Evolutionary conservation across 441 rosid species (phyloP).

Genomic region (Gossypium schwendimanii): DNA sequence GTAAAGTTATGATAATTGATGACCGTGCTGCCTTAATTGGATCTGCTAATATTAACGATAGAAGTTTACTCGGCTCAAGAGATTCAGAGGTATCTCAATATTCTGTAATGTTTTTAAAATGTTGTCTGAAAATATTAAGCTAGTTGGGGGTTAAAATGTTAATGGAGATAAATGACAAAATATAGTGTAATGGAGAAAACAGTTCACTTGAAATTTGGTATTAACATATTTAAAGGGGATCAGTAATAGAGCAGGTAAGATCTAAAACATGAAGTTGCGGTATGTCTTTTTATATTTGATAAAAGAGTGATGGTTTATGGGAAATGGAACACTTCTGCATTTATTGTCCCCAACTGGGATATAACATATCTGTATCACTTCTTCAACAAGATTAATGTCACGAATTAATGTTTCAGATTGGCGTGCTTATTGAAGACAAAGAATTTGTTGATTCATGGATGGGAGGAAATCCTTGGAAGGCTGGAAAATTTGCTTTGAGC

Average conservation of each 20-base stretch:
- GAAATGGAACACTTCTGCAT: too few relatives aligned
- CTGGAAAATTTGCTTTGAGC: constrained; percentile 75
- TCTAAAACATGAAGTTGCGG: neutral
- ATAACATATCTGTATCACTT: neutral
- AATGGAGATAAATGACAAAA: neutral
- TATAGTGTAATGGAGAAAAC: neutral
- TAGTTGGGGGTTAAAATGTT: neutral
- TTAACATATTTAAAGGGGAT: neutral
- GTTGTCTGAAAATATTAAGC: neutral
- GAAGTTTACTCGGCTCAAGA: constrained; percentile 97
- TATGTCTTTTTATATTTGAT: neutral
- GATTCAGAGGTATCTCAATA: constrained; percentile 80
- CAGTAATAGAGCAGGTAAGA: neutral
- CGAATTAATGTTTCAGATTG: constrained; percentile 49
- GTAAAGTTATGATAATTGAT: constrained; percentile 90
- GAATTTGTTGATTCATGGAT: constrained; percentile 72
- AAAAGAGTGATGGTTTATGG: neutral
- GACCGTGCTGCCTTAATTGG: constrained; percentile 72
- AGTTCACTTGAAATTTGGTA: neutral
- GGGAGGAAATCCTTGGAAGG: constrained; percentile 94
- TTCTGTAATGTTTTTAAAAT: neutral
- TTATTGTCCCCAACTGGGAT: constrained; percentile 6
- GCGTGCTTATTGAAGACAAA: constrained; percentile 80
- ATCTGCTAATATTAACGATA: constrained; percentile 91
- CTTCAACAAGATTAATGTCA: neutral